phyloP scores from a whole-genome alignment of 306 rosid genomes.

The Citrullus colocynthis region DNA sequence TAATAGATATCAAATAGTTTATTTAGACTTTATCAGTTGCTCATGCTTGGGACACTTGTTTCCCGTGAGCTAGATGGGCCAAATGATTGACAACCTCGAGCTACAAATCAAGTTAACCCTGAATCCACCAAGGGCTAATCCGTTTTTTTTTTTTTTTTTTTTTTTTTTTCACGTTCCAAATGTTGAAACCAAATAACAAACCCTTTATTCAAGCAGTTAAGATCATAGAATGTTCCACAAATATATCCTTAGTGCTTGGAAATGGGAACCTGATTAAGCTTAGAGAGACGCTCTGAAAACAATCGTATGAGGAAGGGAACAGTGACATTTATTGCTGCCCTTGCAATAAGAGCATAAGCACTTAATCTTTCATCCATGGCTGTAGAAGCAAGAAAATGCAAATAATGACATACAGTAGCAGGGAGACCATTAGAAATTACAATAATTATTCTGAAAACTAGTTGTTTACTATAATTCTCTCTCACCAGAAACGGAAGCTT shows the following conservation, averaged over 20 bases:
- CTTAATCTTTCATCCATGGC: slow-evolving; percentile 95
- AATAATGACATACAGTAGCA: slow-evolving; percentile 7
- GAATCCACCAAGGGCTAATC: neutral
- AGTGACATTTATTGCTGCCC: slow-evolving; percentile 65
- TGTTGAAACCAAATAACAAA: neutral
- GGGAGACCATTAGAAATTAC: neutral
- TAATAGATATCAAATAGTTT: neutral
- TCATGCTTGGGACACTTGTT: neutral
- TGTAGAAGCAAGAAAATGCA: slow-evolving; percentile 25
- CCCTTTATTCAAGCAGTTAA: neutral
- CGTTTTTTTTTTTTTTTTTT: too few relatives aligned
- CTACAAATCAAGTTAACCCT: neutral
- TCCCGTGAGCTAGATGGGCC: neutral
- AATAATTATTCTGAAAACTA: neutral
- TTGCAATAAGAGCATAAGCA: slow-evolving; percentile 88
- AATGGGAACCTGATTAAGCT: slow-evolving; percentile 60
- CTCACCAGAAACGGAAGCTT: slow-evolving; percentile 71
- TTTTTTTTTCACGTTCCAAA: neutral
- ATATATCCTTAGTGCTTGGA: slow-evolving; percentile 8
- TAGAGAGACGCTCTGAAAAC: slow-evolving; percentile 54
- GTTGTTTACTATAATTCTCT: neutral
- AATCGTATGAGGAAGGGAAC: slow-evolving; percentile 60
- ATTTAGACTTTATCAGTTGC: neutral
- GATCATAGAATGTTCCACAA: neutral
- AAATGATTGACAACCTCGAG: neutral